Base-by-base conservation (phyloP, 2,329 filamentous ascomycete genomes). In the Fusarium tricinctum region DNA sequence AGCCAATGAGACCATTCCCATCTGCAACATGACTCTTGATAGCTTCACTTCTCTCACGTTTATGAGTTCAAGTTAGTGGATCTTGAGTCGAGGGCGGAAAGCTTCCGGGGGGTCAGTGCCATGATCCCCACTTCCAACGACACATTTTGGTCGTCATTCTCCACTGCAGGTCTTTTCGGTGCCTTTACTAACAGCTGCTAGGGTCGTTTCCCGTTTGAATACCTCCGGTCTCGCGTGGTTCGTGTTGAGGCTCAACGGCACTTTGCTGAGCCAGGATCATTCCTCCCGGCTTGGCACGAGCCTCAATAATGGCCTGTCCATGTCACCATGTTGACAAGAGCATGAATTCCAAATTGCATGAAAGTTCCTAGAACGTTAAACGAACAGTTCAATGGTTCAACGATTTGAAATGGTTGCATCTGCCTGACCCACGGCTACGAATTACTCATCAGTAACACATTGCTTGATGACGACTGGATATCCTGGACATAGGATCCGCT, bases 221-320 rank as follows among this genome's bases (percentile, higher is more conserved):
- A 53, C 45, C 47, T 65, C 62, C 61, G 53, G 51, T 22, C 48
- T 44, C 26, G 50, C 38, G 38, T 23, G 46, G 45, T 51, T 63
- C 40, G 49, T 52, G 33, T 44, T 59, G 66, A 67, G 63, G 62
- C 58, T 68, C 65, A 52, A 47, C 22, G 13, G 35, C 52, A 28
- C 43, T 58, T 44, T 35, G 22, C 45, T 33, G 9, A 19, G 33
- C 42, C 46, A 49, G 45, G 44, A 58, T 54, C 52, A 28, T 53
- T 68, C 48, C 48, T 53, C 55, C 66, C 62, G 61, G 45, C 66
- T 70, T 63, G 66, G 57, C 62, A 22, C 39, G 51, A 69, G 44
- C 62, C 46, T 47, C 62, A 63, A 30, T 13, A 17, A 45, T 53
- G 42, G 45, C 17, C 22, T 40, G 26, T n/a, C 28, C 4, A 38